Evolutionary conservation across 306 rosid species (phyloP).

Genomic region (Acacia confusa): DNA sequence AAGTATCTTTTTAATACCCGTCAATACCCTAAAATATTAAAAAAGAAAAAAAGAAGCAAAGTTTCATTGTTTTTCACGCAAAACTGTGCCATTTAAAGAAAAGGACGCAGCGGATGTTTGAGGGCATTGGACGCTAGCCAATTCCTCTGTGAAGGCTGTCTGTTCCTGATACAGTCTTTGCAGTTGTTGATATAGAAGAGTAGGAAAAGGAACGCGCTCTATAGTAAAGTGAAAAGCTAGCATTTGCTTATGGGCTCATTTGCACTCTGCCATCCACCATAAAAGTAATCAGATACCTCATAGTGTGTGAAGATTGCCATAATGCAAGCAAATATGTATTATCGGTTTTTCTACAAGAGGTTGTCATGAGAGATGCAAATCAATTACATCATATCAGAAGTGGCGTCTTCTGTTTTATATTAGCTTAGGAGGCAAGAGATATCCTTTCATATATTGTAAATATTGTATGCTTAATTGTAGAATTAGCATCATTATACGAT

Average conservation of each 20-base stretch:
- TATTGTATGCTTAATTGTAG: too few species aligned
- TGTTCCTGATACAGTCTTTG: constrained; percentile 63
- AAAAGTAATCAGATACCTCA: background rate
- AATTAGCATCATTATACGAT: background rate
- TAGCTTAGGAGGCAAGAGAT: too few species aligned
- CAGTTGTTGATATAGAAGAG: constrained; percentile 64
- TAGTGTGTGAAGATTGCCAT: background rate
- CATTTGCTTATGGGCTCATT: background rate
- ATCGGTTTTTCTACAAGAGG: background rate
- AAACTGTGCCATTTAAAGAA: too few species aligned
- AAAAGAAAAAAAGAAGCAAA: too few species aligned
- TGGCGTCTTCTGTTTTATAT: background rate
- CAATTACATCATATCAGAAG: background rate
- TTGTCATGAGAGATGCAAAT: background rate
- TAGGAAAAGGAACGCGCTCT: constrained; percentile 68
- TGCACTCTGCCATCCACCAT: background rate
- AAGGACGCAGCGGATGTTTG: too few species aligned
- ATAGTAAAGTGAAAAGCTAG: constrained; percentile 18
- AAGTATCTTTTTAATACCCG: too few species aligned
- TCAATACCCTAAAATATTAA: too few species aligned
- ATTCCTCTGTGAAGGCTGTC: too few species aligned
- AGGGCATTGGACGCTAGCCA: too few species aligned
- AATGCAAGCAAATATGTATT: background rate
- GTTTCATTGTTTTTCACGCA: too few species aligned
- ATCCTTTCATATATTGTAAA: too few species aligned